phyloP scores from a whole-genome alignment of 2,329 filamentous ascomycete genomes.

The Aspergillus sp. region DNA sequence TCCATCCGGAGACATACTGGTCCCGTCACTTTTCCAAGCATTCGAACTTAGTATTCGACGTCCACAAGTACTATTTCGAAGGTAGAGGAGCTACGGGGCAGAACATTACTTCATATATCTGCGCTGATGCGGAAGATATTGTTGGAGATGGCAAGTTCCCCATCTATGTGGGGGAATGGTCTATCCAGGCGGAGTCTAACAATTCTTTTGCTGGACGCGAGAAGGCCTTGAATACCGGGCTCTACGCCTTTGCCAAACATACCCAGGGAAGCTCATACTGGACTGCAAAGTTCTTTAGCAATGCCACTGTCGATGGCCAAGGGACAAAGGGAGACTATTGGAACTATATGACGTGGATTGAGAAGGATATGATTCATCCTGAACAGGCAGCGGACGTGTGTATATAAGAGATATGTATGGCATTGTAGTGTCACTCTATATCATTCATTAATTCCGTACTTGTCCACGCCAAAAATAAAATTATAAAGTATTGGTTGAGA shows the following conservation, averaged over 20 bases:
- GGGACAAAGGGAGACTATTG: conserved; percentile 14
- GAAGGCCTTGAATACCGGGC: neutral
- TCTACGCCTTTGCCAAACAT: neutral
- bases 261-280: conserved; percentile 10
- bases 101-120: conserved; percentile 17
- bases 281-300: conserved; percentile 13
- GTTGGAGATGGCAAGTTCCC: conserved; percentile 19
- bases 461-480: too few relatives aligned
- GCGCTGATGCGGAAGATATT: conserved; percentile 14
- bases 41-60: conserved; percentile 24
- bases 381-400: neutral
- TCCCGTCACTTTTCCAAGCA: conserved; percentile 10
- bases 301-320: conserved; percentile 13
- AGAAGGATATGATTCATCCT: conserved; percentile 3
- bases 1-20: conserved; percentile 23
- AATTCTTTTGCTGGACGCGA: conserved; percentile 12
- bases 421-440: too few relatives aligned
- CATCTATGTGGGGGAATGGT: conserved; percentile 24
- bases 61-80: conserved; percentile 25
- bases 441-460: too few relatives aligned
- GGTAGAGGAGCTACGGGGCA: conserved; percentile 13
- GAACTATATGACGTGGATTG: conserved; percentile 11
- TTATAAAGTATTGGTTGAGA: too few relatives aligned
- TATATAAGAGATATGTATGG: too few relatives aligned
- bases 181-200: conserved; percentile 16